phyloP scores from a whole-genome alignment of 2,329 filamentous ascomycete species.

The Cladosporium oxysporum region DNA sequence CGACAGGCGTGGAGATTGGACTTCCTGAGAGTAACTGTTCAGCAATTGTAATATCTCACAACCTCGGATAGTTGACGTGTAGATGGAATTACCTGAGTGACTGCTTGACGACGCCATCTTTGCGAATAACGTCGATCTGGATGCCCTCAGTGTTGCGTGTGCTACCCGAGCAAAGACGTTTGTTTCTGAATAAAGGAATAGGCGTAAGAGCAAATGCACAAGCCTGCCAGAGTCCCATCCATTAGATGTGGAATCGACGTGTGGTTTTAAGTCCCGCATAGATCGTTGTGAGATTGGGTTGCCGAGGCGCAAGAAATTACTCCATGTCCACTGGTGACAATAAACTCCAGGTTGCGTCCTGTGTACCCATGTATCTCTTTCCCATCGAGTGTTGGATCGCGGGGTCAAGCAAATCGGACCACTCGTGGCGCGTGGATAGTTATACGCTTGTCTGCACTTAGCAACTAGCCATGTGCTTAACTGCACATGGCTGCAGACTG shows the following conservation, averaged over 20 bases:
- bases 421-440: constrained; percentile 2
- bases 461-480: constrained; percentile 10
- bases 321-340: neutral
- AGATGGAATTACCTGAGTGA: constrained; percentile 8
- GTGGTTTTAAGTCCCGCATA: neutral
- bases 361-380: neutral
- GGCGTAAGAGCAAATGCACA: neutral
- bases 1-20: neutral
- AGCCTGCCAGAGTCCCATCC: neutral
- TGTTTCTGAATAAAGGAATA: neutral
- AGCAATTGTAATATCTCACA: neutral
- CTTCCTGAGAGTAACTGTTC: neutral
- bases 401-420: constrained; percentile 11
- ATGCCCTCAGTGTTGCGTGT: neutral
- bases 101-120: constrained; percentile 1
- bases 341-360: neutral
- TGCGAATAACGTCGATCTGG: neutral
- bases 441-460: constrained; percentile 18
- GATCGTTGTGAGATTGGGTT: neutral
- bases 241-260: neutral
- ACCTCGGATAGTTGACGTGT: too few relatives aligned
- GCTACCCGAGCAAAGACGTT: neutral
- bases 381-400: constrained; percentile 2
- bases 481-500: constrained; percentile 1
- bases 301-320: neutral